These are phyloP conservation scores for Taphrina betulina DNA, from an alignment of 1,139 yeast genomes.

Conservation along the genomic window DNA sequence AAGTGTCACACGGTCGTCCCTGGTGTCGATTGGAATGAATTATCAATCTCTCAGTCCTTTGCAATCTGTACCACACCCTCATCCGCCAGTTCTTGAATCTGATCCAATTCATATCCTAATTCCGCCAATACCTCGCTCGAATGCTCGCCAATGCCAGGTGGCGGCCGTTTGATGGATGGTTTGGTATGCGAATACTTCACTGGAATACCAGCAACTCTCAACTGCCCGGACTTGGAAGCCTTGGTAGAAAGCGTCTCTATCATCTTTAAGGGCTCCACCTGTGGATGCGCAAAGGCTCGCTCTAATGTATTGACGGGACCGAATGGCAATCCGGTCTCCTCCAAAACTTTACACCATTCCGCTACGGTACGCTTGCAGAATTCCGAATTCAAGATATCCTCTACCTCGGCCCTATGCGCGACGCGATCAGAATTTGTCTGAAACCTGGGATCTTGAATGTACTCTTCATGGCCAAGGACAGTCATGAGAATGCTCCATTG, in stretches of 20 bases:
- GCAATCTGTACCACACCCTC: conserved; percentile 14
- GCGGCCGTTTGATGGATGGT: conserved; percentile 38
- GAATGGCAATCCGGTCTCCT: conserved; percentile 46
- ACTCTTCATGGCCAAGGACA: conserved; percentile 45
- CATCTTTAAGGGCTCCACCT: conserved; percentile 47
- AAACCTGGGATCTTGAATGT: conserved; percentile 45
- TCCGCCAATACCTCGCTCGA: conserved; percentile 37
- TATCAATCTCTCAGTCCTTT: neutral
- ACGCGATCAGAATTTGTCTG: conserved; percentile 47
- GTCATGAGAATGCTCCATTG: conserved; percentile 45
- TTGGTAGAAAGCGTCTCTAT: conserved; percentile 41
- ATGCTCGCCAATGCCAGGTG: conserved; percentile 40
- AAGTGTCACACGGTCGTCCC: conserved; percentile 49
- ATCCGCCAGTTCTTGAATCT: conserved; percentile 1
- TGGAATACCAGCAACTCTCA: conserved; percentile 47
- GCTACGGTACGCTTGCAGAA: conserved; percentile 38
- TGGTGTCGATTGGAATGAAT: conserved; percentile 43
- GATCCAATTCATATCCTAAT: conserved; percentile 13
- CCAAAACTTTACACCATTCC: conserved; percentile 46
- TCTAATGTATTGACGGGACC: conserved; percentile 50
- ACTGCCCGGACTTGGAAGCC: conserved; percentile 46
- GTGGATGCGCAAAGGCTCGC: conserved; percentile 46
- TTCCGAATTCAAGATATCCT: conserved; percentile 9
- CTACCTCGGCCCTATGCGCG: conserved; percentile 44
- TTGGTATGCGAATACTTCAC: conserved; percentile 43